Base-by-base conservation (phyloP, 129 eudicot genomes). In the Calendula officinalis region DNA sequence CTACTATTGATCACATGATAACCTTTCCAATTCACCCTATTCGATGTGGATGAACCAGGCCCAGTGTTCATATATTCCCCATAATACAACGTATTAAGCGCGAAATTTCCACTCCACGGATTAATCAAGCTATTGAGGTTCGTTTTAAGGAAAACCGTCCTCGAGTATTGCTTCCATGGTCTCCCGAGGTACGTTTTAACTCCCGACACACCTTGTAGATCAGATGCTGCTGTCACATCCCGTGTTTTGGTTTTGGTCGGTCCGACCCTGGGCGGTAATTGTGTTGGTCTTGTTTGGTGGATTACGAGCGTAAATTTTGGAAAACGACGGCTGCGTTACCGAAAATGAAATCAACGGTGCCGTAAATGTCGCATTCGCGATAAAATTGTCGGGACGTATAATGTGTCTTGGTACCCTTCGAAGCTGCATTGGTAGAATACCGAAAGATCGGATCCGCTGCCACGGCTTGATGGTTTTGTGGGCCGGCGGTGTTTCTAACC, bases 371-470 rank as follows among this genome's bases (percentile, higher is more conserved):
- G 42, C 87, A 82, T 16, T 82, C 67, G 6, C 63, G 36, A 44
- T 79, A 83, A 38, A 83, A 83, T 42, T 83, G 82, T 17, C 84
- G 69, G 9, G 39, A 71, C 62, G 72, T 84, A 84, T 43, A 84
- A 69, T 0, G 91, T 84, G 82, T 84, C 91, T 71, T 84, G 91
- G 68, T 81, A 81, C 2, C 84, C 91, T 62, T 84, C 91, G 10
- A 84, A 77, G 71, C 81, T 80, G 49, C 83, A 84, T 43, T 76
- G 75, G 73, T 84, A 84, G 70, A 83, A 79, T 0, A 77, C 83
- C 1, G 86, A 84, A 1, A 70, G 81, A 32, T 84, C 81, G 1
- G 90, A 74, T 7, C 78, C 80, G 7, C 76, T 69, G 2, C 90
- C 66, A 83, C 89, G 0, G 89, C 89, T 30, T 83, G 83, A 57